Evolutionary conservation across 306 rosid genomes (phyloP), one percentile per base, ranked within the genome.

Genomic region (Prunus fruticosa): DNA sequence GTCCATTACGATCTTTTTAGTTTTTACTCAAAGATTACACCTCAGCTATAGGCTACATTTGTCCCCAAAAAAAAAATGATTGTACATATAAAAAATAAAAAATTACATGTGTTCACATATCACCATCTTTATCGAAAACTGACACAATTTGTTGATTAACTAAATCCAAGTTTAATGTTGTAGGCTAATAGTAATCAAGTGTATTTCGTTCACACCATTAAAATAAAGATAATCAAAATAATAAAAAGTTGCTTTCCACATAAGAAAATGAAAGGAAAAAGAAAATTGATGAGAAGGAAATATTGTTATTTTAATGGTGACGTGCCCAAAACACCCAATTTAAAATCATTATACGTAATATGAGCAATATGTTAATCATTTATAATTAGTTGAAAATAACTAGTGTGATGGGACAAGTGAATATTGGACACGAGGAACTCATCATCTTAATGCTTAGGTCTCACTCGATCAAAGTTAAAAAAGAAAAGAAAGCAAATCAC

Each of bases 81-180:
- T 38, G 43, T 38, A 38, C 1, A 1, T 4, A 6, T 5, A 0
- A 1, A 6, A 5, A 34, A 34, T n/a, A n/a, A 0, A 34, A 0
- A 0, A 34, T 5, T 5, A 34, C 2, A 34, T 6, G 43, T 38
- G 43, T 38, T 38, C 0, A 1, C 43, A 0, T 38, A 9, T 25
- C 63, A 57, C 25, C 11, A 22, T 15, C 30, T 57, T 57, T 11
- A 22, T 8, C 6, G 0, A 57, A 57, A 20, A 11, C 7, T 4
- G 3, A 22, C 30, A 13, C 14, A 3, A 57, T 57, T 3, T 13
- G 3, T 11, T 22, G 7, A 57, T 57, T 22, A 57, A 57, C 10
- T 57, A 57, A 57, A 4, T 57, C 16, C 2, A 22, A 22, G 30
- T 57, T 57, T 11, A 20, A 57, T 25, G 2, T 20, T n/a, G n/a